phyloP scores from a whole-genome alignment of 2,329 filamentous ascomycete genomes.

The Rutstroemia sp. region DNA sequence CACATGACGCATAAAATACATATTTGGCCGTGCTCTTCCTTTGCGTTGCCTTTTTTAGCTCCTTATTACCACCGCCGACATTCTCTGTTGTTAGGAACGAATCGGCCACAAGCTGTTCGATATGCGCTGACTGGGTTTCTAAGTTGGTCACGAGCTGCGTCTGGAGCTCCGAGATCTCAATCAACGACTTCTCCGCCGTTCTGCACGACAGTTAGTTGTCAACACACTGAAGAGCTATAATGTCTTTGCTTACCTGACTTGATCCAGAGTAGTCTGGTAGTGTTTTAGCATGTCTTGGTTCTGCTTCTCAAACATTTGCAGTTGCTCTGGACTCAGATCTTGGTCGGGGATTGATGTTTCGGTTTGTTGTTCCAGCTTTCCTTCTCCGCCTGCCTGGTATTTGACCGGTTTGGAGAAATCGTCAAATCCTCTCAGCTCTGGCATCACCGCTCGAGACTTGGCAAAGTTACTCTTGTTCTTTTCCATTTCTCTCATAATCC shows the following conservation, averaged over 20 bases:
- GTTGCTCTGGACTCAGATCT: constrained; percentile 70
- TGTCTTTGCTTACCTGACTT: constrained; percentile 67
- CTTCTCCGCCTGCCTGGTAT: constrained; percentile 8
- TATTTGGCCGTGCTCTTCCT: constrained; percentile 65
- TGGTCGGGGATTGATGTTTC: constrained; percentile 19
- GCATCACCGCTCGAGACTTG: constrained; percentile 44
- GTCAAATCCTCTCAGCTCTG: constrained; percentile 24
- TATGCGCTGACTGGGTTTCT: constrained; percentile 76
- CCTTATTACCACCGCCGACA: constrained; percentile 80
- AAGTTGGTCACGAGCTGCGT: constrained; percentile 82
- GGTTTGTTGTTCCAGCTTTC: constrained; percentile 21
- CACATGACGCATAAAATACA: constrained; percentile 74
- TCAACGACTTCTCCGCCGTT: constrained; percentile 78
- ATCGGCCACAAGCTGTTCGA: constrained; percentile 81
- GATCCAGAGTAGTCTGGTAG: constrained; percentile 88
- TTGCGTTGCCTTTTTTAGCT: constrained; percentile 76
- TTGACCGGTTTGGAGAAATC: constrained; percentile 14
- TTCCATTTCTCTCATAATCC: constrained; percentile 77
- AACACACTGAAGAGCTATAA: not conserved
- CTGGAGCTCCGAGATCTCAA: constrained; percentile 91
- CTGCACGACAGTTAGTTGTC: constrained; percentile 37
- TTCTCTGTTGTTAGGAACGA: constrained; percentile 78
- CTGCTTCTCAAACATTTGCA: constrained; percentile 88
- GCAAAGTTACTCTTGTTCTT: constrained; percentile 81
- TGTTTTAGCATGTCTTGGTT: constrained; percentile 90